These are phyloP conservation scores for Pelargonium myrrhifolium DNA, from an alignment of 441 rosid genomes.

Conservation along the genomic window DNA sequence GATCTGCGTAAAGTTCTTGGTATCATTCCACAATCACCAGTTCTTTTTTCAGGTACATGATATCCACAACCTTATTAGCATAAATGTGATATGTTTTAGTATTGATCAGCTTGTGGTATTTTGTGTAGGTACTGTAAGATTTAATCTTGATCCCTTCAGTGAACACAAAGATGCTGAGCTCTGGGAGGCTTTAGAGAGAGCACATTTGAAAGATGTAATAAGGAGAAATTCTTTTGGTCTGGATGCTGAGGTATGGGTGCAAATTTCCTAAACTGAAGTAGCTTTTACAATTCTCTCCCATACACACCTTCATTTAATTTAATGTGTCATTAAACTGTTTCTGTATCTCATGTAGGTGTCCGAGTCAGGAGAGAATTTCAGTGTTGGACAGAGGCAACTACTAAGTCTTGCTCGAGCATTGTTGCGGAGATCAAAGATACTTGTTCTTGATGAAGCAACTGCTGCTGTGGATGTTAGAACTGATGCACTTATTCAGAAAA, in stretches of 20 bases:
- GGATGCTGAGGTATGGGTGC: conserved; percentile 82
- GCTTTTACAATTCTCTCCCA: too few species aligned
- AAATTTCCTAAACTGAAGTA: too few species aligned
- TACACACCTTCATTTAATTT: too few species aligned
- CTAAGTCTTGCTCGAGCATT: conserved; percentile 90
- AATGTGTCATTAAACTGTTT: too few species aligned
- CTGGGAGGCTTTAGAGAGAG: conserved; percentile 92
- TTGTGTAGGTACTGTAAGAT: conserved; percentile 70
- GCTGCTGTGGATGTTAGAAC: conserved; percentile 96
- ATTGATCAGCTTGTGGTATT: conserved; percentile 11
- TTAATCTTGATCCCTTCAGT: conserved; percentile 87
- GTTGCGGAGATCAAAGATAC: conserved; percentile 88
- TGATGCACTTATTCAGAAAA: conserved; percentile 86
- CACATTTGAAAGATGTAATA: conserved; percentile 76
- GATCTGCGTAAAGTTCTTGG: conserved; percentile 86
- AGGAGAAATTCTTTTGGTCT: conserved; percentile 71
- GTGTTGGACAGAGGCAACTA: conserved; percentile 90
- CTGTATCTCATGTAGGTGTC: conserved; percentile 49
- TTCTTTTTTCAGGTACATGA: conserved; percentile 80
- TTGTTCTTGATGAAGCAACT: conserved; percentile 96
- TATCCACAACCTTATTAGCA: conserved; percentile 8
- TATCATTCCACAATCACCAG: conserved; percentile 87
- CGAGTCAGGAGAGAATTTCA: conserved; percentile 88
- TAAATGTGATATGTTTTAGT: too few species aligned
- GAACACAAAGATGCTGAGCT: conserved; percentile 88